Conservation (phyloP, 768 basidiomycete genomes). For the Psilocybe cyanescens region DNA sequence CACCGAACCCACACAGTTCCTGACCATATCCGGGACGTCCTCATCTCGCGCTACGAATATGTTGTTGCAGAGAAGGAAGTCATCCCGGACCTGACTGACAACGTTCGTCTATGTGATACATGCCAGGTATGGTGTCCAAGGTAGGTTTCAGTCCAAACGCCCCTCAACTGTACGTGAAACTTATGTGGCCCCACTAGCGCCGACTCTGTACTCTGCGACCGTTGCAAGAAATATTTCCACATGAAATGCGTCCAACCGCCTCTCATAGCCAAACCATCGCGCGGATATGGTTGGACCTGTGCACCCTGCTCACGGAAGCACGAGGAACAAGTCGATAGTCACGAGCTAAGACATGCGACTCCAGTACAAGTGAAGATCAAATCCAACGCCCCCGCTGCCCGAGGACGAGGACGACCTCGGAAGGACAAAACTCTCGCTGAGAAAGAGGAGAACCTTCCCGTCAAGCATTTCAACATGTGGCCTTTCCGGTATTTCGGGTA, state of each 20-base stretch:
- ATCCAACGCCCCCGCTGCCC: constrained; percentile 72
- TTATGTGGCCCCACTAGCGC: constrained; percentile 45
- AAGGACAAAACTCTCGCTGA: constrained; percentile 77
- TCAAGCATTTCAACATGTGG: constrained; percentile 91
- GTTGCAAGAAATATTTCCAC: constrained; percentile 94
- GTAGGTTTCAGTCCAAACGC: constrained; percentile 47
- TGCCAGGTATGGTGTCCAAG: constrained; percentile 91
- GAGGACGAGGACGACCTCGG: constrained; percentile 76
- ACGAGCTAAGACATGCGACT: constrained; percentile 64
- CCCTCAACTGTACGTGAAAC: constrained; percentile 18
- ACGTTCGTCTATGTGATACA: constrained; percentile 81
- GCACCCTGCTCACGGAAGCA: constrained; percentile 89
- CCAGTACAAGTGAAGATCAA: constrained; percentile 55
- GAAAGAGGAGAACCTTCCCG: constrained; percentile 74
- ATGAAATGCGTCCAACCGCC: constrained; percentile 95
- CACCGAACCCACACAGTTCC: constrained; percentile 60
- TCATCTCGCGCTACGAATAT: constrained; percentile 89
- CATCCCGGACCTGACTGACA: constrained; percentile 87
- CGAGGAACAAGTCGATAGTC: constrained; percentile 83
- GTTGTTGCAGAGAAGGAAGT: constrained; percentile 95
- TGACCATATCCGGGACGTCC: constrained; percentile 74
- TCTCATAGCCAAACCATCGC: constrained; percentile 85
- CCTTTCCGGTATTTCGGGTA: constrained; percentile 97
- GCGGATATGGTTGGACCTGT: constrained; percentile 98
- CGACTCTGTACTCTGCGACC: constrained; percentile 88